A percentile compares a stretch with the other conserved stretches of the same genome.
Evolutionary conservation across 768 basidiomycete species (phyloP).

Genomic region (Lenzites betulinus): DNA sequence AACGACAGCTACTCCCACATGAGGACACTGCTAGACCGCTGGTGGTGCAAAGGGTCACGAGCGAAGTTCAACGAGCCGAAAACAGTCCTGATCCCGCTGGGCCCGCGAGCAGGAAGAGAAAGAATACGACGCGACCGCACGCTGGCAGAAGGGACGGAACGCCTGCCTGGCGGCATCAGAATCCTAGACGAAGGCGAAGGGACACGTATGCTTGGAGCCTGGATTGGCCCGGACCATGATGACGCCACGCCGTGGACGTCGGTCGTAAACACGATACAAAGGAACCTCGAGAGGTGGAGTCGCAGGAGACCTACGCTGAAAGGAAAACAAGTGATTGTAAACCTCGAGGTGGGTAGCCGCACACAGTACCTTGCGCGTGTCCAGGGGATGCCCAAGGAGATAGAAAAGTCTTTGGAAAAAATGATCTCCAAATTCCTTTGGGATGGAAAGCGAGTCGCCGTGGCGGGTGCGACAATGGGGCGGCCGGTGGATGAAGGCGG

Average conservation of each 20-base stretch:
- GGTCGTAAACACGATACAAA: not conserved
- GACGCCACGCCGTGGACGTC: not conserved
- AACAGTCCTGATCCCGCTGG: constrained; percentile 50
- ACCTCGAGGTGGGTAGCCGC: too few relatives aligned
- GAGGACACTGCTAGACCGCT: constrained; percentile 26
- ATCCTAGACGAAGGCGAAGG: too few relatives aligned
- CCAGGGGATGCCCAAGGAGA: constrained; percentile 26
- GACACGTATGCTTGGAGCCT: constrained; percentile 18
- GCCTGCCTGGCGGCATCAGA: too few relatives aligned
- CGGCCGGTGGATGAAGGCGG: not conserved
- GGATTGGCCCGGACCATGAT: constrained; percentile 16
- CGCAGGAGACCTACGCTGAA: too few relatives aligned
- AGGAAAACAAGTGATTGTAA: too few relatives aligned
- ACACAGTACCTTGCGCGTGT: constrained; percentile 15
- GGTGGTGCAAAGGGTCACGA: constrained; percentile 45
- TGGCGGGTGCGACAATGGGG: not conserved
- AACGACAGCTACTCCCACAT: constrained; percentile 33
- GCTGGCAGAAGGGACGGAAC: too few relatives aligned
- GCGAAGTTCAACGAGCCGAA: too few relatives aligned
- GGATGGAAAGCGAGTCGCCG: not conserved
- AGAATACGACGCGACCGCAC: too few relatives aligned
- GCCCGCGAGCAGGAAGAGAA: too few relatives aligned
- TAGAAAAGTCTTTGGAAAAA: not conserved
- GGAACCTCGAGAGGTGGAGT: not conserved
- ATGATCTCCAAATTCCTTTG: not conserved